These are phyloP conservation scores for Tolypocladium sp. DNA, from an alignment of 2,329 filamentous ascomycete species.

Conservation along the genomic window DNA sequence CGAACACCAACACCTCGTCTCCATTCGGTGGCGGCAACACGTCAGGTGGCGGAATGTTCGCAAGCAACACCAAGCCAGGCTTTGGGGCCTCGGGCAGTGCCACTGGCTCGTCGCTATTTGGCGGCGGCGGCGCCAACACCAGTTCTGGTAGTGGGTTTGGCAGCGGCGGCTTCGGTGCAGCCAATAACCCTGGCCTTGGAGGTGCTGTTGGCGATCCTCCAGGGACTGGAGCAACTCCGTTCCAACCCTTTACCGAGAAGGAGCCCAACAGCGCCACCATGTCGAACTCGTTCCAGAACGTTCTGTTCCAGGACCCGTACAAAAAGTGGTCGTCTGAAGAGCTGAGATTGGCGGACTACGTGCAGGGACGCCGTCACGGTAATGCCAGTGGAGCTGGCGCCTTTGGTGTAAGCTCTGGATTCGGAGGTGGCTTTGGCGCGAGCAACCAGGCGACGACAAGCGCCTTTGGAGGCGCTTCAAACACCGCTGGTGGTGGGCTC, in stretches of 20 bases:
- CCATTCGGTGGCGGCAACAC: slow-evolving; percentile 29
- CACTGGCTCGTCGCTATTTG: slow-evolving; percentile 37
- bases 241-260: slow-evolving; percentile 64
- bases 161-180: slow-evolving; percentile 29
- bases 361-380: slow-evolving; percentile 74
- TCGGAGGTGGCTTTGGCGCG: slow-evolving; percentile 42
- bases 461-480: slow-evolving; percentile 35
- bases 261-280: slow-evolving; percentile 46
- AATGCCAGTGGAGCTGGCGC: slow-evolving; percentile 77
- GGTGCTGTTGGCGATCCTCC: slow-evolving; percentile 47
- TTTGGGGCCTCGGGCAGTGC: slow-evolving; percentile 34
- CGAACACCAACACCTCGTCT: slow-evolving; percentile 21
- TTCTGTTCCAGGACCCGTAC: slow-evolving; percentile 71
- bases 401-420: slow-evolving; percentile 57
- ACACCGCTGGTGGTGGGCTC: slow-evolving; percentile 22
- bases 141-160: slow-evolving; percentile 23
- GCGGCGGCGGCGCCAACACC: slow-evolving; percentile 22
- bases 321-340: slow-evolving; percentile 88
- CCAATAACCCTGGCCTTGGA: slow-evolving; percentile 41
- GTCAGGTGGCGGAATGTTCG: slow-evolving; percentile 43
- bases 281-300: slow-evolving; percentile 64
- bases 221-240: slow-evolving; percentile 62
- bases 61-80: slow-evolving; percentile 33
- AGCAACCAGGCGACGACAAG: slow-evolving; percentile 20
- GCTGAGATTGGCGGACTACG: slow-evolving; percentile 76